Evolutionary conservation across 805 yeast species (phyloP), one percentile per base, ranked within the genome.

Genomic region (Spathaspora arborariae): DNA sequence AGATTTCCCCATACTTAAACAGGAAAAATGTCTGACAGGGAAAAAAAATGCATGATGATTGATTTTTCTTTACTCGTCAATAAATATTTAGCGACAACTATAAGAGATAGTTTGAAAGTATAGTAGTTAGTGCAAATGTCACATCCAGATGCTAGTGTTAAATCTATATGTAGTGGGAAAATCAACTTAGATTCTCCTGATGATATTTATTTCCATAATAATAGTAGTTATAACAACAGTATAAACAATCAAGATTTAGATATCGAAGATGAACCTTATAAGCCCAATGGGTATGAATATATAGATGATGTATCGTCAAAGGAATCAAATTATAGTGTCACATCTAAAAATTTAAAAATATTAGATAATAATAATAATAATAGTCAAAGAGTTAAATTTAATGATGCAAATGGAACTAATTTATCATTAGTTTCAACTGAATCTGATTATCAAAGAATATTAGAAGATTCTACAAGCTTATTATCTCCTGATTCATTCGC

Each of bases 81-180:
- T 24, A 3, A 24, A 7, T 10, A 9, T 24, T 24, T 5, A 24
- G 27, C 8, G 27, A 24, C 3, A 24, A 24, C 27, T 5, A 9
- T 3, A 13, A 24, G 27, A 24, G 27, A 24, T 24, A 24, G 8
- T 5, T 22, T 6, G 8, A 6, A 6, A 22, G 24, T 5, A 8
- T 6, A 22, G 5, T 22, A 22, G 24, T 8, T 8, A 24, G 27
- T 15, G 11, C n/a, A 15, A 10, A 70, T 70, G 75, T 60, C 74
- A 33, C 70, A 70, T 47, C 72, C 74, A n/a, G 70, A 67, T 9
- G 75, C 75, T 38, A 68, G 73, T 47, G 60, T 70, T 27, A 67
- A 62, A 49, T 67, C 74, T 15, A 64, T 70, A 8, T 60, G 54
- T 46, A 66, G 70, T 46, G 75, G 76, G 1, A 63, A 58, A 39